Evolutionary conservation across 2,329 filamentous ascomycete species (phyloP), one percentile per base, ranked within the genome.

Genomic region (Fusarium camptoceras): DNA sequence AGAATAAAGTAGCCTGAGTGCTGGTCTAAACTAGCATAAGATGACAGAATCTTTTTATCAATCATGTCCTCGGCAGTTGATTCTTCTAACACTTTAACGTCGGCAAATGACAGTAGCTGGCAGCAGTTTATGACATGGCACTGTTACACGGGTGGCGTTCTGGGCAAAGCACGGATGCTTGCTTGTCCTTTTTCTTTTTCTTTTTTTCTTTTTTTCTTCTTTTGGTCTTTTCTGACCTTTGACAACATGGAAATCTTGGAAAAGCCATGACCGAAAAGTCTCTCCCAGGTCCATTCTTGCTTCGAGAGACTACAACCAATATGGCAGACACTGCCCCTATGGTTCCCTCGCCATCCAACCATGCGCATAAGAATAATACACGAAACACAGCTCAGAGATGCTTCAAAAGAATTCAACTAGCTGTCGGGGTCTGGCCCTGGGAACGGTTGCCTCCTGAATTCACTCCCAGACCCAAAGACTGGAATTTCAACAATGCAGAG

Each of bases 401-500:
- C 16, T 24, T 34, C 10, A 24, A 11, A n/a, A 25, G 20, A 4
- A 47, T 28, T 16, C 8, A 31, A 3, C 6, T 41, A 15, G 53
- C 34, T n/a, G 31, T 34, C 11, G 31, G 53, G 3, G 24, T 10
- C 5, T 55, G 59, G 50, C 59, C 57, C 18, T 55, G 41, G 47
- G 57, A 63, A 20, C 62, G 31, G 59, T 27, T 63, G 8, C 59
- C 57, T 4, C 16, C 10, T 4, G 18, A 62, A 15, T 63, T 47
- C n/a, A 12, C 27, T 5, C 59, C 47, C 5, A 46, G 16, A 9
- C 16, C 43, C 20, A 8, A 43, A 4, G 10, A 46, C 16, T 63
- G 58, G 42, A 37, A 18, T 1, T 9, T 8, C 14, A 30, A 22
- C 14, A 22, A 34, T 12, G 34, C 3, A 11, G n/a, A 43, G 27